Conservation (phyloP, 106 monocot genomes). For the Platanthera zijinensis region DNA sequence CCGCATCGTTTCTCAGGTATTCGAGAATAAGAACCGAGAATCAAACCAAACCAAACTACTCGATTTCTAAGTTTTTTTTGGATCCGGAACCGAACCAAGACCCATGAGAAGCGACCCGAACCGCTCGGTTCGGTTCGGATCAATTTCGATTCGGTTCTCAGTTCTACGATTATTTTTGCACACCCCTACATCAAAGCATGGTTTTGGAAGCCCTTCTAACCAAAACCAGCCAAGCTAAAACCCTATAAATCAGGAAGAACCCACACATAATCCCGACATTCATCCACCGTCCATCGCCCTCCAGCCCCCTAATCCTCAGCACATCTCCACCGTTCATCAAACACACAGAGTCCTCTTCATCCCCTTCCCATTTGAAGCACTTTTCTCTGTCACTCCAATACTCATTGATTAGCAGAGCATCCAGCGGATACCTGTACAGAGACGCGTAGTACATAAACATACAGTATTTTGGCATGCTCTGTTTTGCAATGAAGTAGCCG, state of each 20-base stretch:
- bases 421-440: conserved; percentile 76
- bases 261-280: conserved; percentile 75
- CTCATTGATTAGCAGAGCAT: conserved; percentile 73
- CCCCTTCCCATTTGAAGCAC: conserved; percentile 55
- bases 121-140: no score
- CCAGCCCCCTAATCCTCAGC: conserved; percentile 57
- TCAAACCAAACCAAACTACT: no score
- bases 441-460: conserved; percentile 92
- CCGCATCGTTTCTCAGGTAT: no score
- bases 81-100: no score
- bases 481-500: conserved; percentile 87
- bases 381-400: conserved; percentile 46
- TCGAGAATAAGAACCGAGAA: no score
- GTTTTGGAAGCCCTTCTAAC: conserved; percentile 72
- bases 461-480: conserved; percentile 83
- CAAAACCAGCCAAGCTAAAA: conserved; percentile 73
- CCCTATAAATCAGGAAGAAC: conserved; percentile 68
- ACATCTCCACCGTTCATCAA: conserved; percentile 64
- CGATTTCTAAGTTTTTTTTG: no score
- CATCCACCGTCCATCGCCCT: conserved; percentile 59
- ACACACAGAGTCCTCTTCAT: conserved; percentile 14
- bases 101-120: no score
- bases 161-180: no score
- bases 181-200: no score
- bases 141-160: no score